Percentiles rank a stretch among this genome's conserved stretches.
Evolutionary conservation across 441 rosid genomes (phyloP).

Genomic region (Gossypium aridum): DNA sequence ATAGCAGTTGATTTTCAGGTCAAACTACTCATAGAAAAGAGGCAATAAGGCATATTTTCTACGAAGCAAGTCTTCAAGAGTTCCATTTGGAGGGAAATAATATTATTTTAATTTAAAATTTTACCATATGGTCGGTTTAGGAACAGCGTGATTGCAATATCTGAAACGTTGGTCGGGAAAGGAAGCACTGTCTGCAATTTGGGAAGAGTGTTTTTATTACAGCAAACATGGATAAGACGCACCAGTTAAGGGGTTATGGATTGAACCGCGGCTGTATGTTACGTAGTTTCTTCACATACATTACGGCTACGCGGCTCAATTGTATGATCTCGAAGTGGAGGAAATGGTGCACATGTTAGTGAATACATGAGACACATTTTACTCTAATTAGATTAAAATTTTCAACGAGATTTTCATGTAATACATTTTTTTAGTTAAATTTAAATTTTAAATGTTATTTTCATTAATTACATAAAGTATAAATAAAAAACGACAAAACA

Average conservation of each 20-base stretch:
- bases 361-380: neutral
- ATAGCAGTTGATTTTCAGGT: neutral
- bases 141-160: neutral
- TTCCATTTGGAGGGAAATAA: neutral
- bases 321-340: neutral
- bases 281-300: neutral
- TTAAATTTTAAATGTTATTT: too few species aligned
- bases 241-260: neutral
- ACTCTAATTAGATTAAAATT: neutral
- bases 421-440: too few species aligned
- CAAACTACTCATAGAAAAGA: neutral
- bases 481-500: too few species aligned
- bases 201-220: neutral
- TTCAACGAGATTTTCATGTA: too few species aligned
- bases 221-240: neutral
- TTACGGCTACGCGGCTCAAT: neutral
- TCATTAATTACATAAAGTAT: too few species aligned
- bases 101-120: neutral
- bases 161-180: neutral
- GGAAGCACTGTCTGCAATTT: neutral
- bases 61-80: neutral
- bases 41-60: neutral
- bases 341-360: neutral
- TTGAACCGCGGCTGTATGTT: neutral
- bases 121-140: neutral